A percentile compares a stretch with the other conserved stretches of the same genome.
phyloP scores from a whole-genome alignment of 257 asterid species.

The Hygrophila difformis region DNA sequence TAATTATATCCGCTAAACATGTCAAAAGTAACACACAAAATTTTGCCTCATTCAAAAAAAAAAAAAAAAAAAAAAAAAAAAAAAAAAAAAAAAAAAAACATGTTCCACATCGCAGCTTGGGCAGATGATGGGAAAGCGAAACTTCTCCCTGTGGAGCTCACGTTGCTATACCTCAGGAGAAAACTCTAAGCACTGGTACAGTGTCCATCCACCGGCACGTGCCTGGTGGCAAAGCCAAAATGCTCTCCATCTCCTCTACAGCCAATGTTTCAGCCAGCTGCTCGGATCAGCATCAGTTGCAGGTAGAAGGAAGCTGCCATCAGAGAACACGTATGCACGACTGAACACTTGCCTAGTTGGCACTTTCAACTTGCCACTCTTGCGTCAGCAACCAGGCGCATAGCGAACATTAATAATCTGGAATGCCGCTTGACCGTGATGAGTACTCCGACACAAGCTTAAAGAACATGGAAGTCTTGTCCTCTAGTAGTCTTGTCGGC shows the following conservation, averaged over 20 bases:
- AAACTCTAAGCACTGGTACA: no score
- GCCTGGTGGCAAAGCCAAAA: no score
- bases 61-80: no score
- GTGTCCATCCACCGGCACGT: no score
- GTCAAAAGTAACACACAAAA: conserved; percentile 17
- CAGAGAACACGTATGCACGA: not conserved
- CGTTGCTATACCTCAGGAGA: not conserved
- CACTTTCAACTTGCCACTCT: no score
- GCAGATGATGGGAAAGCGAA: not conserved
- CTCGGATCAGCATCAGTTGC: conserved; percentile 5
- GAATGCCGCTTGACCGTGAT: conserved; percentile 52
- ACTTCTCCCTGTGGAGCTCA: not conserved
- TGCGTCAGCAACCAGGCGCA: not conserved
- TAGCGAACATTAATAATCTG: conserved; percentile 30
- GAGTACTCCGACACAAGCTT: conserved; percentile 90
- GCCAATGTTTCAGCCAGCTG: conserved; percentile 12
- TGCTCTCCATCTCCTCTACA: no score
- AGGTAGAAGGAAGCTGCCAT: conserved; percentile 1
- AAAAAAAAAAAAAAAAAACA: no score
- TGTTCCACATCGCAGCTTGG: conserved; percentile 12
- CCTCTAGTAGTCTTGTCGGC: conserved; percentile 81
- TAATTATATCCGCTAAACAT: no score
- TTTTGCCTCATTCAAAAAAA: conserved; percentile 22
- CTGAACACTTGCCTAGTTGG: no score
- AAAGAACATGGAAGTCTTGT: conserved; percentile 92